These are phyloP conservation scores for Begonia peltatifolia DNA, from an alignment of 306 rosid species.

Conservation along the genomic window DNA sequence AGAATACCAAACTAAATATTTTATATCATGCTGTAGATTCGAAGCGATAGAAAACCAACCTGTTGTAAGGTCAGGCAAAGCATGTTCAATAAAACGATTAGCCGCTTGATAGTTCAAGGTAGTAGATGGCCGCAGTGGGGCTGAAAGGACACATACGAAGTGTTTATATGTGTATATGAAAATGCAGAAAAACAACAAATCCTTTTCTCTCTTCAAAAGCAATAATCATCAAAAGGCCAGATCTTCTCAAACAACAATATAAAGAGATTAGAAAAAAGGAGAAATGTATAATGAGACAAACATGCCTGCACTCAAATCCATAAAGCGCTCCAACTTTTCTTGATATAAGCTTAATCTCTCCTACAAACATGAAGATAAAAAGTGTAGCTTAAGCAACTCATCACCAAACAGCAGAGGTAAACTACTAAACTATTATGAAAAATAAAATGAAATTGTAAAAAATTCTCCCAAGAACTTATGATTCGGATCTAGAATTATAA, in stretches of 20 bases:
- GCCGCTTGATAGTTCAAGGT: constrained; percentile 78
- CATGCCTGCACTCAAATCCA: constrained; percentile 58
- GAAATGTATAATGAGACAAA: not conserved
- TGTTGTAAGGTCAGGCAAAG: constrained; percentile 74
- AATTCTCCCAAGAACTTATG: not conserved
- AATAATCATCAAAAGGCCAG: too few relatives aligned
- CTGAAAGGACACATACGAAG: constrained; percentile 41
- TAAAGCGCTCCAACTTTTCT: constrained; percentile 44
- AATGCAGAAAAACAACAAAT: not conserved
- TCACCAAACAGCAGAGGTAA: too few relatives aligned
- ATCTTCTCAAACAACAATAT: too few relatives aligned
- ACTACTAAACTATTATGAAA: not conserved
- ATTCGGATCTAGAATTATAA: too few relatives aligned
- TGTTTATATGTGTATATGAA: not conserved
- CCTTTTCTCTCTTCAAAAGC: too few relatives aligned
- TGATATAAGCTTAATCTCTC: constrained; percentile 60
- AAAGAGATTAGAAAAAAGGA: too few relatives aligned
- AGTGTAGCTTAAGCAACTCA: not conserved
- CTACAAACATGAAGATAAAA: constrained; percentile 17
- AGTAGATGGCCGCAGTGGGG: constrained; percentile 74
- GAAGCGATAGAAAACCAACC: constrained; percentile 32
- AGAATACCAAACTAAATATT: constrained; percentile 3
- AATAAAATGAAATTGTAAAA: not conserved
- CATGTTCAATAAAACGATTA: constrained; percentile 72
- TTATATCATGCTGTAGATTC: not conserved